A percentile compares a stretch with the other conserved stretches of the same genome.
Evolutionary conservation across 805 yeast genomes (phyloP).

Genomic region (Cyberlindnera meyerae): DNA sequence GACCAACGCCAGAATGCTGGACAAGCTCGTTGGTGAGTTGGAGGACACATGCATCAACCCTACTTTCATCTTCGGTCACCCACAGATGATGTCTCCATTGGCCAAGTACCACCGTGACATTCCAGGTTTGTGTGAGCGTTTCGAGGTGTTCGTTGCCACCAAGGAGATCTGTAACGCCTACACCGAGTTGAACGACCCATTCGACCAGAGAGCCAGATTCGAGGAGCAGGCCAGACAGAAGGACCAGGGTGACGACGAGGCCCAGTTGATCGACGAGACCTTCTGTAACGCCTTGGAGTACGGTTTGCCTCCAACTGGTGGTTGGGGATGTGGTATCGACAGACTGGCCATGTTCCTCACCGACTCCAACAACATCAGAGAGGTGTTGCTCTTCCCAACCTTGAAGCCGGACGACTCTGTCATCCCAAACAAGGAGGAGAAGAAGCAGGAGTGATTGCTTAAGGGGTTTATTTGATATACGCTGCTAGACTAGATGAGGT

Average conservation of each 20-base stretch:
- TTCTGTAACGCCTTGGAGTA: constrained; percentile 97
- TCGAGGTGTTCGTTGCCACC: constrained; percentile 97
- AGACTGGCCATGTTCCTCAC: constrained; percentile 98
- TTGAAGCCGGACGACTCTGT: constrained; percentile 79
- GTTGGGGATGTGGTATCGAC: constrained; percentile 99
- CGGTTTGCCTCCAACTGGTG: constrained; percentile 99
- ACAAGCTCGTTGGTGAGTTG: constrained; percentile 93
- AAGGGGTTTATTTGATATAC: too few species aligned
- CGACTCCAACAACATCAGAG: constrained; percentile 93
- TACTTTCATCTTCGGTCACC: constrained; percentile 96
- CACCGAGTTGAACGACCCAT: constrained; percentile 98
- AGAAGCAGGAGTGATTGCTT: too few species aligned
- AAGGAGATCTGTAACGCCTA: constrained; percentile 98
- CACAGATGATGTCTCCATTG: constrained; percentile 99
- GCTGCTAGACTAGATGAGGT: too few species aligned
- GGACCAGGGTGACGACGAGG: constrained; percentile 99
- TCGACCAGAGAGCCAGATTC: constrained; percentile 94
- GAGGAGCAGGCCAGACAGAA: constrained; percentile 99
- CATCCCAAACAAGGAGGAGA: constrained; percentile 1
- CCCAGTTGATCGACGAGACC: constrained; percentile 91
- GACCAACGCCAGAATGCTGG: constrained; percentile 98
- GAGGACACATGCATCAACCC: constrained; percentile 96
- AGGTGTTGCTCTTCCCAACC: constrained; percentile 96
- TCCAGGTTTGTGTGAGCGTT: constrained; percentile 96
- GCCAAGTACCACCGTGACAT: constrained; percentile 91